phyloP scores from a whole-genome alignment of 2,329 filamentous ascomycete species.

The Colletotrichum australisinense region DNA sequence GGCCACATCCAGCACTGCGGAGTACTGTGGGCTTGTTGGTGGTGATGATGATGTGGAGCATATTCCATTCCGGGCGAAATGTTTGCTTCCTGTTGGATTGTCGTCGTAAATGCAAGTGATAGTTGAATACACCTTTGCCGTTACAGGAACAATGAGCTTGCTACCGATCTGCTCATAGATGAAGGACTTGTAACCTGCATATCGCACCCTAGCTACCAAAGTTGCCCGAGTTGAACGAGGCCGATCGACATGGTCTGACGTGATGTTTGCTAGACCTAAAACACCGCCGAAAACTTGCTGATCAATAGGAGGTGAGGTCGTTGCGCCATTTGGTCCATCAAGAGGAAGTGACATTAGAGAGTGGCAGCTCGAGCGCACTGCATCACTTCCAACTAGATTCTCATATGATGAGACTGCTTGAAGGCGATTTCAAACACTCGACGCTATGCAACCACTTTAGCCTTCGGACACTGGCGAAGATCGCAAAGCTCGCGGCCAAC shows the following conservation, averaged over 20 bases:
- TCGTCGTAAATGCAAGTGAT: background rate
- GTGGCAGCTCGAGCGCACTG: background rate
- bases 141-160: background rate
- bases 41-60: background rate
- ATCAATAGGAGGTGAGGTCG: background rate
- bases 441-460: background rate
- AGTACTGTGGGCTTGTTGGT: background rate
- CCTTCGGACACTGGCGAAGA: background rate
- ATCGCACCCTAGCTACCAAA: background rate
- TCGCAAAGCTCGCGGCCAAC: background rate
- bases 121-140: background rate
- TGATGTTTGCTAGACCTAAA: background rate
- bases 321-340: background rate
- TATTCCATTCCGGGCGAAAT: conserved; percentile 15
- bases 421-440: background rate
- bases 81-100: conserved; percentile 22
- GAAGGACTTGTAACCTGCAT: background rate
- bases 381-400: background rate
- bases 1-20: background rate
- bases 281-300: background rate
- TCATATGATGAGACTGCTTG: background rate
- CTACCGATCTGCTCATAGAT: background rate
- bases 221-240: background rate
- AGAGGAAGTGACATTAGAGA: background rate
- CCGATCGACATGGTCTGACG: background rate